Evolutionary conservation across 2,329 filamentous ascomycete genomes (phyloP).

Genomic region (Fusarium tricinctum): DNA sequence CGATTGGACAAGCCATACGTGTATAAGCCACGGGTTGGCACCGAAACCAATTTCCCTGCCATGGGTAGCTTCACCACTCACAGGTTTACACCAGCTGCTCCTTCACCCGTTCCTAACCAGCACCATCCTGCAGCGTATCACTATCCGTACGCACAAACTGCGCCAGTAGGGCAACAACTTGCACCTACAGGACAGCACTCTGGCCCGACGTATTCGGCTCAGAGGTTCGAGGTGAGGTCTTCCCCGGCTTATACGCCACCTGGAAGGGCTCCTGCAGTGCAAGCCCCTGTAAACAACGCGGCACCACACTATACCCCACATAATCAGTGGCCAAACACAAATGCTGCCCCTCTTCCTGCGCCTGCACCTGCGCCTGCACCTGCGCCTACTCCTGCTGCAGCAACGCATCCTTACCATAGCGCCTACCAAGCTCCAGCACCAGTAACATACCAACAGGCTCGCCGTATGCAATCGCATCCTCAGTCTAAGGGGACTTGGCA

Average conservation of each 20-base stretch:
- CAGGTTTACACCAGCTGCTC: constrained; percentile 40
- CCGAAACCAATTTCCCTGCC: constrained; percentile 45
- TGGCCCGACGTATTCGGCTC: constrained; percentile 33
- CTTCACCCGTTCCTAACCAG: constrained; percentile 15
- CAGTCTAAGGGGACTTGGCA: constrained; percentile 53
- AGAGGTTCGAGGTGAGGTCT: constrained; percentile 45
- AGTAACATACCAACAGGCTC: constrained; percentile 25
- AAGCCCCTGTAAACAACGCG: constrained; percentile 7
- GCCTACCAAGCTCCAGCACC: constrained; percentile 15
- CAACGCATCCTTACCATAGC: constrained; percentile 7
- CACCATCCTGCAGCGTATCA: constrained; percentile 33
- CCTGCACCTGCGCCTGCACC: not conserved
- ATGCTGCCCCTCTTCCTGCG: constrained; percentile 1
- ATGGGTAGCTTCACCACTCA: constrained; percentile 48
- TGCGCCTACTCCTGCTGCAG: constrained; percentile 1
- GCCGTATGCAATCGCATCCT: constrained; percentile 26
- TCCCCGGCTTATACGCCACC: constrained; percentile 33
- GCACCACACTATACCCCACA: constrained; percentile 19
- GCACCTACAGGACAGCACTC: constrained; percentile 25
- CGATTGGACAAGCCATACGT: constrained; percentile 64
- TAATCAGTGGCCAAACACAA: constrained; percentile 25
- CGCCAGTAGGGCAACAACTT: constrained; percentile 17
- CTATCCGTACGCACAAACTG: constrained; percentile 28
- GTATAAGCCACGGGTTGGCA: constrained; percentile 64
- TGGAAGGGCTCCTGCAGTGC: constrained; percentile 5